Evolutionary conservation across 2,329 filamentous ascomycete genomes (phyloP).

Genomic region (Monosporascus cannonballus): DNA sequence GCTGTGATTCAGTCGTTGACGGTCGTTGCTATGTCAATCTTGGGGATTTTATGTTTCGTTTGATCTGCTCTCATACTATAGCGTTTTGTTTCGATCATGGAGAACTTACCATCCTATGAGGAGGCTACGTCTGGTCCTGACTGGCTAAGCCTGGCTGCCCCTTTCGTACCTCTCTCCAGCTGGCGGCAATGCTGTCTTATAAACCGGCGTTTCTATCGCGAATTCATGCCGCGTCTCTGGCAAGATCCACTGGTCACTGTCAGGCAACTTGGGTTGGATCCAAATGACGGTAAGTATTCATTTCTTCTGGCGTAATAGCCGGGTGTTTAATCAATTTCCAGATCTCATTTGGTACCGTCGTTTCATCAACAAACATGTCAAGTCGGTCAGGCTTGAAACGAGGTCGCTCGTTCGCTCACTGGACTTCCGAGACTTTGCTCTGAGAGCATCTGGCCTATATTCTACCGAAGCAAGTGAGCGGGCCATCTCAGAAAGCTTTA

Average conservation of each 20-base stretch:
- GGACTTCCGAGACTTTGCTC: slow-evolving; percentile 40
- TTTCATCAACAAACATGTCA: slow-evolving; percentile 38
- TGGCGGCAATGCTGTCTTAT: slow-evolving; percentile 44
- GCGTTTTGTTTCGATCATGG: slow-evolving; percentile 16
- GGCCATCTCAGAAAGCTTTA: slow-evolving; percentile 35
- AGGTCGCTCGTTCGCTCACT: slow-evolving; percentile 39
- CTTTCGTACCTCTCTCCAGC: slow-evolving; percentile 35
- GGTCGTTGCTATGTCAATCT: too few relatives aligned
- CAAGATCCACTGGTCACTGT: slow-evolving; percentile 38
- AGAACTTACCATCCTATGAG: slow-evolving; percentile 45
- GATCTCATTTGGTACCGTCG: slow-evolving; percentile 43
- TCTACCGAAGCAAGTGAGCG: slow-evolving; percentile 30
- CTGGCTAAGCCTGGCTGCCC: slow-evolving; percentile 44
- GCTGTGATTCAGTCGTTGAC: too few relatives aligned
- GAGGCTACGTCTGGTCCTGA: slow-evolving; percentile 40
- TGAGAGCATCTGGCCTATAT: slow-evolving; percentile 34
- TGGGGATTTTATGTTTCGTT: too few relatives aligned
- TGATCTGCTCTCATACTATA: too few relatives aligned
- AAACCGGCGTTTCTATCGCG: slow-evolving; percentile 36
- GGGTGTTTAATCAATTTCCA: slow-evolving; percentile 15
- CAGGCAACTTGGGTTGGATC: slow-evolving; percentile 34
- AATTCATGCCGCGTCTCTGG: slow-evolving; percentile 50
- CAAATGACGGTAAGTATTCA: slow-evolving; percentile 36
- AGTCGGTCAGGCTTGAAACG: slow-evolving; percentile 29
- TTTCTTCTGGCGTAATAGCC: too few relatives aligned